phyloP scores from a whole-genome alignment of 441 rosid genomes.

The Daphne laureola region DNA sequence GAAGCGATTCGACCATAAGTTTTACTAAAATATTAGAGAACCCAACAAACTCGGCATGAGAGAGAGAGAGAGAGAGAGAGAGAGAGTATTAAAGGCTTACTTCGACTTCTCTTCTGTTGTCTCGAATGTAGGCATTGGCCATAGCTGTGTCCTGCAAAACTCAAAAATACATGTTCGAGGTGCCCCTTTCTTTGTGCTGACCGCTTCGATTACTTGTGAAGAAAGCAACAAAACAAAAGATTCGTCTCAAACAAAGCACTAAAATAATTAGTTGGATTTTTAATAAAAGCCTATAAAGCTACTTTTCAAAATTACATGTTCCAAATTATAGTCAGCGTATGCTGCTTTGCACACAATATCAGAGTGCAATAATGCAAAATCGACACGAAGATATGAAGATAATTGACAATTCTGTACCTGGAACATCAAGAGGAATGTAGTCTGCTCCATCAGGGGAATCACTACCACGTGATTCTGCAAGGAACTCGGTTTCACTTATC shows the following conservation, averaged over 20 bases:
- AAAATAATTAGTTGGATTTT: no score
- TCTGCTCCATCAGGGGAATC: conserved; percentile 12
- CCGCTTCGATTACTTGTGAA: conserved; percentile 33
- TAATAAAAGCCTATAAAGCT: background rate
- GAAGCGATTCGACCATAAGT: conserved; percentile 4
- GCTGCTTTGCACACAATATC: background rate
- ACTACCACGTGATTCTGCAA: conserved; percentile 11
- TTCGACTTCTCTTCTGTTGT: conserved; percentile 49
- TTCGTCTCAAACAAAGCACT: no score
- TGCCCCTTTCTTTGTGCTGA: conserved; percentile 69
- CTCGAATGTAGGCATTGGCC: conserved; percentile 64
- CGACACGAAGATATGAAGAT: background rate
- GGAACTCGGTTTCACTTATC: conserved; percentile 19
- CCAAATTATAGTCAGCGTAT: no score
- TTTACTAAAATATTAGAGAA: background rate
- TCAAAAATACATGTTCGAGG: conserved; percentile 59
- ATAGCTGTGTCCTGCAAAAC: conserved; percentile 60
- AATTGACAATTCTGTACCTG: conserved; percentile 21
- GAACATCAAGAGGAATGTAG: conserved; percentile 13
- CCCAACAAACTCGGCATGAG: background rate
- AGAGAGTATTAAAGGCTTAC: conserved; percentile 18
- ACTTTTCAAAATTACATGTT: background rate
- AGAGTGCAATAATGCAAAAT: background rate
- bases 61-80: background rate
- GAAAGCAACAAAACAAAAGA: background rate